These are phyloP conservation scores for Biscogniauxia marginata DNA, from an alignment of 2,329 filamentous ascomycete genomes.

Conservation along the genomic window DNA sequence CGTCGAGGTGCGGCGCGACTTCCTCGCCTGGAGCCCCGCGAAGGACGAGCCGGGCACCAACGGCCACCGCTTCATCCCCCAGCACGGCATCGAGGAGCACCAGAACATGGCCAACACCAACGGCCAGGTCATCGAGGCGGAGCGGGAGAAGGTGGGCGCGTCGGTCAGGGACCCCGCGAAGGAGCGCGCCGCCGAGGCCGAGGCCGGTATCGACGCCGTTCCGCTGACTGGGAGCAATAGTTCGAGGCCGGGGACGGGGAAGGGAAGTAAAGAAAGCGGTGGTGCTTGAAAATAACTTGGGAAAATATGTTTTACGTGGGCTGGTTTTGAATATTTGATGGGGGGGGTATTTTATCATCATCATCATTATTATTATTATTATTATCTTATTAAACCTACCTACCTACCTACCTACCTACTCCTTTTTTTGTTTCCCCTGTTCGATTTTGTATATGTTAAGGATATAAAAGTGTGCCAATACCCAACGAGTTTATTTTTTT, in stretches of 20 bases:
- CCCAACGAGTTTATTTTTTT: not conserved
- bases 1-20: slow-evolving; percentile 84
- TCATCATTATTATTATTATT: too few species aligned
- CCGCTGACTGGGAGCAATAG: not conserved
- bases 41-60: slow-evolving; percentile 61
- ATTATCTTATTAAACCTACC: too few species aligned
- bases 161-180: slow-evolving; percentile 28
- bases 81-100: slow-evolving; percentile 72
- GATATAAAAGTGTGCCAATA: not conserved
- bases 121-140: slow-evolving; percentile 42
- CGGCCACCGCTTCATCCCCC: slow-evolving; percentile 59
- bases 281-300: too few species aligned
- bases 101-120: slow-evolving; percentile 62
- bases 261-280: not conserved
- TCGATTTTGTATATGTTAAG: not conserved
- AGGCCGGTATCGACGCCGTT: not conserved
- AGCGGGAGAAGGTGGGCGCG: slow-evolving; percentile 33
- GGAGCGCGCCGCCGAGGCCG: slow-evolving; percentile 17
- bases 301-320: too few species aligned
- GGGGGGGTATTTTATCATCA: too few species aligned
- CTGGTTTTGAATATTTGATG: too few species aligned
- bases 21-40: slow-evolving; percentile 82
- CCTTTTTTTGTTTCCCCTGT: not conserved
- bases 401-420: too few species aligned
- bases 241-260: not conserved